Percentiles rank a stretch among this genome's conserved stretches.
Evolutionary conservation across 306 rosid genomes (phyloP).

Genomic region (Vigna reflexopilosa): DNA sequence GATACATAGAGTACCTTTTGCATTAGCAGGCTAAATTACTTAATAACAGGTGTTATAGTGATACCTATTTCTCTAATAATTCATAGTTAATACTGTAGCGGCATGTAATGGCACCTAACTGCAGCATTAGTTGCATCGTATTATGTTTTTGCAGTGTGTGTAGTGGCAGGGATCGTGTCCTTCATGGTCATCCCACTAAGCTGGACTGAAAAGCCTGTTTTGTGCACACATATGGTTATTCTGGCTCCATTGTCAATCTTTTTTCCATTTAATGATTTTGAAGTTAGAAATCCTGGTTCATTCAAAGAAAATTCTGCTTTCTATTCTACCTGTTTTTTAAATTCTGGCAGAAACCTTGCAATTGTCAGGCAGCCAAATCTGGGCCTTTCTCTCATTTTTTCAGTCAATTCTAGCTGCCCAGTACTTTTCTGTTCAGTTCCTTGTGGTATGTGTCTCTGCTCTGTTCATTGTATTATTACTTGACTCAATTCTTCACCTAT

Average conservation of each 20-base stretch:
- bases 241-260: neutral
- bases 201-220: neutral
- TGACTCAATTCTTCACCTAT: neutral
- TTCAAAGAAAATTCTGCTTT: neutral
- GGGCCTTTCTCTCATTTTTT: neutral
- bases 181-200: neutral
- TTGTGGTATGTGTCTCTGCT: neutral
- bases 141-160: neutral
- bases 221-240: neutral
- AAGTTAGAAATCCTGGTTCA: neutral
- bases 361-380: no score
- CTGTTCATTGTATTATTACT: neutral
- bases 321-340: neutral
- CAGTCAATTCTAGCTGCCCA: neutral
- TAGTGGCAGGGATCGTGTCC: neutral
- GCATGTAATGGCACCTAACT: neutral
- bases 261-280: no score
- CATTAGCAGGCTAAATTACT: neutral
- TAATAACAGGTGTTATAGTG: neutral
- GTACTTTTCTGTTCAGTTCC: neutral
- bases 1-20: neutral
- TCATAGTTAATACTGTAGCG: neutral
- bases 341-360: no score
- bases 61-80: neutral
- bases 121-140: neutral